Conservation (phyloP, 2,329 filamentous ascomycete genomes). For the Tympanopsis confertula region DNA sequence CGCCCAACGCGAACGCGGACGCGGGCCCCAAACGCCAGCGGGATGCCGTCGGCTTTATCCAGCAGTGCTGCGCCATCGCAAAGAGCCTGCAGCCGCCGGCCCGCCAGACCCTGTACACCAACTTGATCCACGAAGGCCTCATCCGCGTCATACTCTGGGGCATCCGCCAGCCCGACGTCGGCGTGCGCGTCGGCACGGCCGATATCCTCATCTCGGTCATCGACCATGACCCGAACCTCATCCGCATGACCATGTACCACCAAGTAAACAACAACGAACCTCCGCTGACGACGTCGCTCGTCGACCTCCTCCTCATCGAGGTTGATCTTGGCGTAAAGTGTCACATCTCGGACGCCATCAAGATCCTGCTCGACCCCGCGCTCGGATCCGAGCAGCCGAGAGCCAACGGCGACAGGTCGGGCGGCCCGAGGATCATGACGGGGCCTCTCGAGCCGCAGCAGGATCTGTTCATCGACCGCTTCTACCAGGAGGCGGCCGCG, state of each 20-base stretch:
- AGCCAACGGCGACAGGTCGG: slow-evolving; percentile 53
- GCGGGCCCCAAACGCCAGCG: slow-evolving; percentile 63
- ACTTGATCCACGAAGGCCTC: slow-evolving; percentile 78
- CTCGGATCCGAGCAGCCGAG: slow-evolving; percentile 47
- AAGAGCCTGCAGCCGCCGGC: slow-evolving; percentile 84
- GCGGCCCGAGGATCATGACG: no score
- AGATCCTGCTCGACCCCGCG: slow-evolving; percentile 75
- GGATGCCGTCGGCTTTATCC: slow-evolving; percentile 89
- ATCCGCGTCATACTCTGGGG: slow-evolving; percentile 87
- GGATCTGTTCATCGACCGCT: slow-evolving; percentile 73
- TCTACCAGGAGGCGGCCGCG: slow-evolving; percentile 78
- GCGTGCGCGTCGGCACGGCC: slow-evolving; percentile 80
- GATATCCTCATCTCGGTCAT: slow-evolving; percentile 90
- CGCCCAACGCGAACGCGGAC: slow-evolving; percentile 34
- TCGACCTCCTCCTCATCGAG: slow-evolving; percentile 82
- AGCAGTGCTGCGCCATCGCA: slow-evolving; percentile 86
- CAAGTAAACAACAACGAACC: slow-evolving; percentile 63
- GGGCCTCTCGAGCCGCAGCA: slow-evolving; percentile 57
- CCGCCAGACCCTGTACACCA: slow-evolving; percentile 73
- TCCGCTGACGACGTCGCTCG: slow-evolving; percentile 80
- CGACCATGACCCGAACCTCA: slow-evolving; percentile 90
- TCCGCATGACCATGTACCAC: slow-evolving; percentile 83
- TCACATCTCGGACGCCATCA: slow-evolving; percentile 89
- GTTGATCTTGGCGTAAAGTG: slow-evolving; percentile 89
- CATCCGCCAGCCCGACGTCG: slow-evolving; percentile 71